These are phyloP conservation scores for Aspergillus neotritici DNA, from an alignment of 2,329 filamentous ascomycete species.

Conservation along the genomic window DNA sequence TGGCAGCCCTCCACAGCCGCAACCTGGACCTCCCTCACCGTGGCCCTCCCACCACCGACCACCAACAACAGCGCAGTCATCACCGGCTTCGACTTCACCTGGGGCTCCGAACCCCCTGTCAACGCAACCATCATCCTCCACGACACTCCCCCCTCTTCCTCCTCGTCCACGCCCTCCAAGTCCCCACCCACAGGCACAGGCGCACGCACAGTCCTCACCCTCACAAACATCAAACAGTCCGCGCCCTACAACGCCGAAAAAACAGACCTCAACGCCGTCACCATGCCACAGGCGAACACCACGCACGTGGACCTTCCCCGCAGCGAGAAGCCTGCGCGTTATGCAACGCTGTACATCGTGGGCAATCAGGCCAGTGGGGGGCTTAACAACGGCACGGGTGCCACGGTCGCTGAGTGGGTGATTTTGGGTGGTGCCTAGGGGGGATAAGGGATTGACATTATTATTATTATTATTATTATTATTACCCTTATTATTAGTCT, in stretches of 20 bases:
- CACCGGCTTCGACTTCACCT: constrained; percentile 53
- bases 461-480: too few species aligned
- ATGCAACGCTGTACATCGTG: constrained; percentile 40
- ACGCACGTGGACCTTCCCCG: constrained; percentile 35
- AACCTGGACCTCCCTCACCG: constrained; percentile 49
- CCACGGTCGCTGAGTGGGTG: constrained; percentile 45
- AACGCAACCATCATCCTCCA: constrained; percentile 52
- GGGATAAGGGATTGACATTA: too few species aligned
- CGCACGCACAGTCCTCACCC: constrained; percentile 14
- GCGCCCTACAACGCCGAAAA: constrained; percentile 32
- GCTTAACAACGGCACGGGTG: constrained; percentile 37
- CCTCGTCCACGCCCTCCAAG: too few species aligned
- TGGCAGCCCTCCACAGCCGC: constrained; percentile 57
- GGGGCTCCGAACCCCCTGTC: constrained; percentile 52
- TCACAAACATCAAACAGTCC: constrained; percentile 32
- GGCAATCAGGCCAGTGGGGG: constrained; percentile 37
- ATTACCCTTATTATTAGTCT: too few species aligned
- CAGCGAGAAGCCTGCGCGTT: constrained; percentile 32
- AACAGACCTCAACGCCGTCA: constrained; percentile 30
- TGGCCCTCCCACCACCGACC: constrained; percentile 46
- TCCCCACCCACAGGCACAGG: too few species aligned
- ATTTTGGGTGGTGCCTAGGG: constrained; percentile 29
- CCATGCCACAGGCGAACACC: constrained; percentile 37
- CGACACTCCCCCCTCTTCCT: constrained; percentile 29
- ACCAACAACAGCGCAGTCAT: constrained; percentile 21